Evolutionary conservation across 345 rosid genomes (phyloP).

Genomic region (Raphanus sativus): DNA sequence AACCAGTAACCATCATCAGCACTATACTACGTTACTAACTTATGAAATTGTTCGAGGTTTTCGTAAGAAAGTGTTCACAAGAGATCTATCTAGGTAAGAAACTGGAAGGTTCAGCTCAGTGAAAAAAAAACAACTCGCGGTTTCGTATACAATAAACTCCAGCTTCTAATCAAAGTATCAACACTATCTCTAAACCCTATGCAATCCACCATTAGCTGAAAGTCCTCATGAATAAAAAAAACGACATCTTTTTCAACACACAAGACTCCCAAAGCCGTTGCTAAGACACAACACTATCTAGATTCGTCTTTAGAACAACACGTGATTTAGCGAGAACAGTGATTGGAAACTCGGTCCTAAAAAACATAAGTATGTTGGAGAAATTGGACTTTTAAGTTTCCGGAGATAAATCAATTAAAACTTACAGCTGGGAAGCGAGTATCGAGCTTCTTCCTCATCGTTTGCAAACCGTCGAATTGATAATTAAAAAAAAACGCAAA

Average conservation of each 20-base stretch:
- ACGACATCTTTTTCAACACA: not conserved
- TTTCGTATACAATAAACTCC: no score
- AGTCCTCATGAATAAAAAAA: no score
- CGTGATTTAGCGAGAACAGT: not conserved
- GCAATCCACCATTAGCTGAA: not conserved
- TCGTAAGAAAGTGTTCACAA: no score
- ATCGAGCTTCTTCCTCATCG: slow-evolving; percentile 42
- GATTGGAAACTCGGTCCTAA: not conserved
- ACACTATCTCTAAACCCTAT: not conserved
- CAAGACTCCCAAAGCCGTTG: not conserved
- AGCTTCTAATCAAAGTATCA: not conserved
- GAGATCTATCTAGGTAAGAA: no score
- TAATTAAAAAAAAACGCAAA: slow-evolving; percentile 4
- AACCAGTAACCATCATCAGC: no score
- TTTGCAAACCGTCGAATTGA: not conserved
- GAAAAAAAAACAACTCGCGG: no score
- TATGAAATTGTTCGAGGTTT: no score
- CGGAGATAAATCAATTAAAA: not conserved
- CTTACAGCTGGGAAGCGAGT: slow-evolving; percentile 45
- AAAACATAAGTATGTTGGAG: not conserved
- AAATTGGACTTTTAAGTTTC: not conserved
- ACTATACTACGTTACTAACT: no score
- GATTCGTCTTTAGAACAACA: not conserved
- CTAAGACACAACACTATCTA: not conserved
- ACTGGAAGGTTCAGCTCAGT: no score